Percentiles rank a stretch among this genome's conserved stretches.
Evolutionary conservation across 208 protist genomes (phyloP).

Genomic region (Acanthamoeba castellanii): DNA sequence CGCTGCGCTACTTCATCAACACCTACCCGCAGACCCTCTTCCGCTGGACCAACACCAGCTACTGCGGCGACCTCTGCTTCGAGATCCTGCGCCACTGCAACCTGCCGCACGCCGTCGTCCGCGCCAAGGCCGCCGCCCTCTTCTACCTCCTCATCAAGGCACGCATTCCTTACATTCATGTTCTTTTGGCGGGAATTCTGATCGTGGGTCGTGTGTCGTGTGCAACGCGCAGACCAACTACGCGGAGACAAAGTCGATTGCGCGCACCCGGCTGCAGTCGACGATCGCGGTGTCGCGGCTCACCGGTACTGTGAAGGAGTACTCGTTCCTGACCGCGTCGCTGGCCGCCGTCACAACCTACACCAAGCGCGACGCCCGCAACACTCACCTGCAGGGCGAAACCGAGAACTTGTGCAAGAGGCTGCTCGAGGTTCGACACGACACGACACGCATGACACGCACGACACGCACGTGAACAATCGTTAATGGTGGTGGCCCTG

Average conservation of each 20-base stretch:
- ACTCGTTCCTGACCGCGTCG: neutral
- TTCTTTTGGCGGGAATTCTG: neutral
- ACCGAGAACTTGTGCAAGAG: conserved; percentile 40
- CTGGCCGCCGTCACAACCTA: conserved; percentile 1
- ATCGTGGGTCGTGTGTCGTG: neutral
- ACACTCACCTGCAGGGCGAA: neutral
- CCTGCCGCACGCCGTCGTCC: conserved; percentile 13
- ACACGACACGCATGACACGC: neutral
- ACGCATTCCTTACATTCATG: neutral
- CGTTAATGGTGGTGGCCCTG: neutral
- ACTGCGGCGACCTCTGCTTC: conserved; percentile 75
- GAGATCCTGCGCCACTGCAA: conserved; percentile 81
- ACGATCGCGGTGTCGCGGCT: conserved; percentile 60
- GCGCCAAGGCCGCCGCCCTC: conserved; percentile 54
- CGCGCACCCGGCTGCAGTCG: conserved; percentile 34
- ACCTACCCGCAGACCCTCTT: conserved; percentile 79
- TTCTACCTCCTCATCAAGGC: conserved; percentile 80
- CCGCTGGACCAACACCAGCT: conserved; percentile 63
- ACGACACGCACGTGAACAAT: neutral
- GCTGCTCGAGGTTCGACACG: neutral
- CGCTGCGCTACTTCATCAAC: conserved; percentile 76
- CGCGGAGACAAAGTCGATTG: conserved; percentile 43
- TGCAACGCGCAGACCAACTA: neutral
- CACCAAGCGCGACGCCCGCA: conserved; percentile 37
- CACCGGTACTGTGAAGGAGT: conserved; percentile 45